Conservation (phyloP, 2,329 filamentous ascomycete genomes). For the Hymenoscyphus linearis region DNA sequence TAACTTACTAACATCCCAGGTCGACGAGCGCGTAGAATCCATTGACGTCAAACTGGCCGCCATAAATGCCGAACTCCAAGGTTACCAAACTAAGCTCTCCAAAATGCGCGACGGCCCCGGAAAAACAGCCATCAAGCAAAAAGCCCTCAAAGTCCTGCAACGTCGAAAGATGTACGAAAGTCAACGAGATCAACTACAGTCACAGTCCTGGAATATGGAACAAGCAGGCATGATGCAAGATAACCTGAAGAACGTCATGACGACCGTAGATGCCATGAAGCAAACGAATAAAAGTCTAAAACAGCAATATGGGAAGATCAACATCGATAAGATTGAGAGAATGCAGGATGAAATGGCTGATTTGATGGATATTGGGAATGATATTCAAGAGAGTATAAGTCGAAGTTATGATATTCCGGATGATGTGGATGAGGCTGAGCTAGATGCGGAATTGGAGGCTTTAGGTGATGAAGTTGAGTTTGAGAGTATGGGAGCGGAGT, state of each 20-base stretch:
- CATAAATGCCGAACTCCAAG: constrained; percentile 81
- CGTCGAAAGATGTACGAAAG: constrained; percentile 90
- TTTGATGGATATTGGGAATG: constrained; percentile 93
- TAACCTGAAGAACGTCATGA: constrained; percentile 98
- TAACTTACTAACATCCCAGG: constrained; percentile 39
- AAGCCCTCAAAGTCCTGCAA: constrained; percentile 89
- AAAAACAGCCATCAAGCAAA: constrained; percentile 87
- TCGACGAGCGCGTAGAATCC: constrained; percentile 74
- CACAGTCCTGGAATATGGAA: constrained; percentile 98
- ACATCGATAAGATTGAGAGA: constrained; percentile 94
- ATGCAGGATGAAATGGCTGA: constrained; percentile 99
- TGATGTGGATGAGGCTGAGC: constrained; percentile 91
- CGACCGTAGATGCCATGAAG: constrained; percentile 95
- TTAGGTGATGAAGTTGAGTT: constrained; percentile 91
- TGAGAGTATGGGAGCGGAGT: constrained; percentile 53
- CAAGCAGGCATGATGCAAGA: constrained; percentile 98
- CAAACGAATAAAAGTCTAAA: constrained; percentile 88
- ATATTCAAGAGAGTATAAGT: constrained; percentile 92
- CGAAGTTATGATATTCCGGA: constrained; percentile 92
- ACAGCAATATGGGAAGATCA: constrained; percentile 94
- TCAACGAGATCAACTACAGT: constrained; percentile 88
- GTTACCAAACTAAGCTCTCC: constrained; percentile 79
- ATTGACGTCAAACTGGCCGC: constrained; percentile 94
- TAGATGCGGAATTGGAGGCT: constrained; percentile 94
- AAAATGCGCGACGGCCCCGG: constrained; percentile 96